A percentile compares a stretch with the other conserved stretches of the same genome.
Evolutionary conservation across 2,329 filamentous ascomycete genomes (phyloP).

Genomic region (Cercospora sp.): DNA sequence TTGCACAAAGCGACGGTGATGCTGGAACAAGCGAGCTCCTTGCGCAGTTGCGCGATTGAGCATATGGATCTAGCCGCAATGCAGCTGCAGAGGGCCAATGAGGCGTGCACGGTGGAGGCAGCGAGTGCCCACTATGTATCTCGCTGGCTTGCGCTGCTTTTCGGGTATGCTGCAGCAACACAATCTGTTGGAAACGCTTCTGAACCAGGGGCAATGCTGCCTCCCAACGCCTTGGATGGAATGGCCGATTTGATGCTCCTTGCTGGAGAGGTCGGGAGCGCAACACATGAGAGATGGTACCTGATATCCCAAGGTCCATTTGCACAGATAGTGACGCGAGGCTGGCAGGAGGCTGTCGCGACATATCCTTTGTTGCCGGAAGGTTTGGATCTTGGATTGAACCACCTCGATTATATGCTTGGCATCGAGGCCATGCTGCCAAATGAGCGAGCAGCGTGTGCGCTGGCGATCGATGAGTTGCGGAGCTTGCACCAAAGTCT

Average conservation of each 20-base stretch:
- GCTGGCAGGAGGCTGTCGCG: slow-evolving; percentile 25
- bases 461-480: slow-evolving; percentile 32
- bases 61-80: slow-evolving; percentile 36
- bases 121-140: slow-evolving; percentile 35
- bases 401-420: slow-evolving; percentile 39
- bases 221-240: slow-evolving; percentile 33
- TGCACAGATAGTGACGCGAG: slow-evolving; percentile 32
- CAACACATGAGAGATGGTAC: slow-evolving; percentile 31
- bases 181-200: neutral
- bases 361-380: slow-evolving; percentile 27
- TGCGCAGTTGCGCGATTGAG: slow-evolving; percentile 33
- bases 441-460: slow-evolving; percentile 32
- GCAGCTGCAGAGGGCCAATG: slow-evolving; percentile 27
- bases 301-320: slow-evolving; percentile 36
- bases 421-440: slow-evolving; percentile 34
- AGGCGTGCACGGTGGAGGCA: slow-evolving; percentile 27
- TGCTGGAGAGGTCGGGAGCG: slow-evolving; percentile 31
- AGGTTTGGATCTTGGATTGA: slow-evolving; percentile 34
- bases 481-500: slow-evolving; percentile 20
- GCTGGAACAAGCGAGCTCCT: slow-evolving; percentile 26
- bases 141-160: slow-evolving; percentile 34
- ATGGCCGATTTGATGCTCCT: slow-evolving; percentile 34
- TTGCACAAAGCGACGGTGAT: slow-evolving; percentile 34
- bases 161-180: slow-evolving; percentile 26
- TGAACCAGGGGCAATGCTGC: slow-evolving; percentile 19